phyloP scores from a whole-genome alignment of 768 basidiomycete genomes.

The Phlebiopsis flavidoalba region DNA sequence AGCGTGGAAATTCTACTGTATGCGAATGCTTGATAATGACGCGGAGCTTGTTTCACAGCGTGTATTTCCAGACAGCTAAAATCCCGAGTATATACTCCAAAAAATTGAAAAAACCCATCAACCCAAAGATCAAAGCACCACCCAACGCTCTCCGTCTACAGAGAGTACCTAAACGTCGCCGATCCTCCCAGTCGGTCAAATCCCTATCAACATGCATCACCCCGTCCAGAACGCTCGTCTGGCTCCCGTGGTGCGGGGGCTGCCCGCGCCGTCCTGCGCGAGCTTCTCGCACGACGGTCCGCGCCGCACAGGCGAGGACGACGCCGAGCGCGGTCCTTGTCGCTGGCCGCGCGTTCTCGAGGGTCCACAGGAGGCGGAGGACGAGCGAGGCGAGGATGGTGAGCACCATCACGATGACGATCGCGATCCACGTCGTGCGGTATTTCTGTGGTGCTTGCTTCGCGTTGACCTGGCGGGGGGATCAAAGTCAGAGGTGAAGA shows the following conservation, averaged over 20 bases:
- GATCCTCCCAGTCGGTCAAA: conserved; percentile 10
- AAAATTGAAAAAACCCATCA: neutral
- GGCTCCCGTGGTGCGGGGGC: neutral
- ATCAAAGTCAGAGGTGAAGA: neutral
- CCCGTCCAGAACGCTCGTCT: conserved; percentile 3
- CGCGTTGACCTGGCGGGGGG: conserved; percentile 1
- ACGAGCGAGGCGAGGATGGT: conserved; percentile 4
- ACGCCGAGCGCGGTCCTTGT: conserved; percentile 5
- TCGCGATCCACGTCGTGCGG: conserved; percentile 11
- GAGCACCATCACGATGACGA: conserved; percentile 7
- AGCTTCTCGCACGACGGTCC: neutral
- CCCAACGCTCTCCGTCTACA: neutral
- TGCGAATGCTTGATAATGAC: too few relatives aligned
- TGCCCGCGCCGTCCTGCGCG: neutral
- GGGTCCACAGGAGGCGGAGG: conserved; percentile 2
- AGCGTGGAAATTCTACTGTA: too few relatives aligned
- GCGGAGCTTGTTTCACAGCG: too few relatives aligned
- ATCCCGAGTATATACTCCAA: neutral
- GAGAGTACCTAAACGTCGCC: conserved; percentile 4
- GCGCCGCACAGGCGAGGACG: neutral
- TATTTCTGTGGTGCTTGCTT: conserved; percentile 6
- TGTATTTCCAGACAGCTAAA: neutral
- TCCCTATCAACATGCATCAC: conserved; percentile 10
- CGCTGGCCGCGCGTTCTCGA: conserved; percentile 8
- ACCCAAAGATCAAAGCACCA: neutral